These are phyloP conservation scores for Lathyrus oleraceus DNA, from an alignment of 306 rosid species.

Conservation along the genomic window DNA sequence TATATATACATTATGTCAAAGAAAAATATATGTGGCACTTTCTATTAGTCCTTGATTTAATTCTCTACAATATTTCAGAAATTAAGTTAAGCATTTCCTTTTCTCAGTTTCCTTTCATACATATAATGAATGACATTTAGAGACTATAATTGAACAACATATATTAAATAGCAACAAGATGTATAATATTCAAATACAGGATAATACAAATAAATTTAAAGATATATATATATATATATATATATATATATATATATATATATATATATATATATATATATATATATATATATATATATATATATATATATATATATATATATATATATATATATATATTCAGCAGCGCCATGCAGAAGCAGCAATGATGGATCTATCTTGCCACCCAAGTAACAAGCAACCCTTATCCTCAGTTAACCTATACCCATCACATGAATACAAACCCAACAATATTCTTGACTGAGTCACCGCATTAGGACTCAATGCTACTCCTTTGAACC, in stretches of 20 bases:
- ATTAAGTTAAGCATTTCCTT: neutral
- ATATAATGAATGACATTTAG: neutral
- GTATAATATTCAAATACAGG: neutral
- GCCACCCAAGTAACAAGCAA: conserved; percentile 89
- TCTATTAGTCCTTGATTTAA: neutral
- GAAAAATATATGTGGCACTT: neutral
- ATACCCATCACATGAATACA: conserved; percentile 83
- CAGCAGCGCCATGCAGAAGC: conserved; percentile 95
- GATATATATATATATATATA: too few species aligned
- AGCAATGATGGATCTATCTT: conserved; percentile 71
- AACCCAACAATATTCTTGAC: conserved; percentile 74
- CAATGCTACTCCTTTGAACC: conserved; percentile 67
- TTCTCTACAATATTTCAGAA: neutral
- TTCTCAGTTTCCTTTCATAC: too few species aligned
- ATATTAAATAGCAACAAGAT: neutral
- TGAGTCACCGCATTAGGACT: conserved; percentile 93
- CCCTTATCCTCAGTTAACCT: conserved; percentile 83
- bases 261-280: neutral
- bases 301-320: too few species aligned
- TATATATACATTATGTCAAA: neutral
- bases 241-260: too few species aligned
- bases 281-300: too few species aligned
- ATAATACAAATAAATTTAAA: neutral
- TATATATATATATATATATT: conserved; percentile 8
- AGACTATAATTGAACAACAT: neutral